Conservation (phyloP, 257 asterid genomes). For the Ajuga chamaepitys region DNA sequence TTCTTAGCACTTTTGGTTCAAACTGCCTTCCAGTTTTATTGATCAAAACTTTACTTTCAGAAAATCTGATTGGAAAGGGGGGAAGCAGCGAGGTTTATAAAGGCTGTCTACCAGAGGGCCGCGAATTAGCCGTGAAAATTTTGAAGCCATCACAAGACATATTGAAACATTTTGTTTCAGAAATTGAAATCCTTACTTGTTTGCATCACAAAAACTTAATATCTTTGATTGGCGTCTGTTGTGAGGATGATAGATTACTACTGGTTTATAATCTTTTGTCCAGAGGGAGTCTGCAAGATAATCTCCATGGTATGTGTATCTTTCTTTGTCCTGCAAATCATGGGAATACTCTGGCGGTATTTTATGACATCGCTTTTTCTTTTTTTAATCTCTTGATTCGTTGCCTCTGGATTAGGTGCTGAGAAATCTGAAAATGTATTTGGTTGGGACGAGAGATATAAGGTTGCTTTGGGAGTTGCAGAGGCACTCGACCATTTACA, state of each 20-base stretch:
- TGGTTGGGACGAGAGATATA: constrained; percentile 72
- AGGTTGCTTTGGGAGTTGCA: constrained; percentile 84
- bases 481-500: constrained; percentile 81
- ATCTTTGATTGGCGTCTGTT: constrained; percentile 70
- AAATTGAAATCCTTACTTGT: constrained; percentile 59
- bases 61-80: constrained; percentile 76
- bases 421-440: constrained; percentile 27
- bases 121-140: constrained; percentile 68
- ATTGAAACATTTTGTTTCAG: constrained; percentile 65
- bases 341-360: neutral
- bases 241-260: constrained; percentile 51
- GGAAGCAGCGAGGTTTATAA: constrained; percentile 84
- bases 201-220: constrained; percentile 69
- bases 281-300: constrained; percentile 89
- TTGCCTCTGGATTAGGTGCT: constrained; percentile 33
- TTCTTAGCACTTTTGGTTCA: neutral
- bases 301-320: constrained; percentile 62
- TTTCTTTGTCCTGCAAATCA: constrained; percentile 9
- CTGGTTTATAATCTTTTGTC: constrained; percentile 80
- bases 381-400: constrained; percentile 13
- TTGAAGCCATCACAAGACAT: constrained; percentile 67
- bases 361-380: neutral
- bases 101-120: constrained; percentile 62
- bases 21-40: neutral
- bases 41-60: constrained; percentile 29